phyloP scores from a whole-genome alignment of 805 yeast genomes.

The Cyberlindnera subsufficiens region DNA sequence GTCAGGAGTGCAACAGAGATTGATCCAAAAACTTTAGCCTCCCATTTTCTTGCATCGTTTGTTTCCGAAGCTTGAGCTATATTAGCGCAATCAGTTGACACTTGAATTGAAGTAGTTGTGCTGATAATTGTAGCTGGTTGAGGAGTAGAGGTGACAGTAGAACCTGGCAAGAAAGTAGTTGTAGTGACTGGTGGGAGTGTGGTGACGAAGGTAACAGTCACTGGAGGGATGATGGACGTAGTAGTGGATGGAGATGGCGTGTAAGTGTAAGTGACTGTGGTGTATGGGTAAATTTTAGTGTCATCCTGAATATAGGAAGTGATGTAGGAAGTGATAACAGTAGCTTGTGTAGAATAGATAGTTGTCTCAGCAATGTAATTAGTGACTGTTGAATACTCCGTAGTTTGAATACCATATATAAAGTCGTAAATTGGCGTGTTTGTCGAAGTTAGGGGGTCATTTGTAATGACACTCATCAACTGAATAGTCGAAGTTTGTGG shows the following conservation, averaged over 20 bases:
- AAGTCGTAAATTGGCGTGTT: conserved; percentile 8
- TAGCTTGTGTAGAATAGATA: conserved; percentile 5
- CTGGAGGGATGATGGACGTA: conserved; percentile 1
- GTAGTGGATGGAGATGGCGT: conserved; percentile 3
- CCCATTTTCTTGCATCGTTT: background rate
- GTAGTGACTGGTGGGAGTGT: background rate
- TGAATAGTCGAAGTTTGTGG: conserved; percentile 9
- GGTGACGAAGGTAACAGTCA: conserved; percentile 3
- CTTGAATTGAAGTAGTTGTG: background rate
- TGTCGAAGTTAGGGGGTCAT: conserved; percentile 5
- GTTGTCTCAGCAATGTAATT: conserved; percentile 12
- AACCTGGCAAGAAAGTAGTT: background rate
- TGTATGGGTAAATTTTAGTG: conserved; percentile 10
- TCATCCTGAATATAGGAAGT: conserved; percentile 13
- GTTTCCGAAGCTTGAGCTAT: background rate
- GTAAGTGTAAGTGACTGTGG: conserved; percentile 13
- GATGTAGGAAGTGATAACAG: conserved; percentile 8
- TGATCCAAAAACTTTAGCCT: background rate
- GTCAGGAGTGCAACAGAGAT: background rate
- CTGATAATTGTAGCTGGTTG: conserved; percentile 1
- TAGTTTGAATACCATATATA: conserved; percentile 10
- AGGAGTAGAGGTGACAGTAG: conserved; percentile 1
- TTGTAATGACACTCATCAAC: background rate
- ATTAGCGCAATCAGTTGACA: background rate
- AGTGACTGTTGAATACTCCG: conserved; percentile 10